Conservation (phyloP, 371 early-diverging fungal genomes). For the Mucor sp. region DNA sequence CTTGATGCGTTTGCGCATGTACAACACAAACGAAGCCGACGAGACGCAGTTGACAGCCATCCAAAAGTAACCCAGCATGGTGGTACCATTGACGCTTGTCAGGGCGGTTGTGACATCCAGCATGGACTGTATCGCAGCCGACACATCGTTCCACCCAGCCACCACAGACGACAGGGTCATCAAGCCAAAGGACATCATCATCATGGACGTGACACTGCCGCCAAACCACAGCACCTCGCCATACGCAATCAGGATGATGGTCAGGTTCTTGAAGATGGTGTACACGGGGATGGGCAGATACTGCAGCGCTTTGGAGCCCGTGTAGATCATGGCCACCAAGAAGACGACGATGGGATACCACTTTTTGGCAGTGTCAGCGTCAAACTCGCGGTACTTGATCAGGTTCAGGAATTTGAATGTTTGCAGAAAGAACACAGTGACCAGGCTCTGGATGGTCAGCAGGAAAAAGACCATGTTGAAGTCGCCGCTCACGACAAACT, state of each 20-base stretch:
- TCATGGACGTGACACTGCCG: conserved; percentile 75
- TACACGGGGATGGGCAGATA: conserved; percentile 94
- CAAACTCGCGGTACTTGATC: conserved; percentile 68
- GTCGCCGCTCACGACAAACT: conserved; percentile 86
- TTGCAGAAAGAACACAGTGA: conserved; percentile 41
- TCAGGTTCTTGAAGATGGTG: conserved; percentile 98
- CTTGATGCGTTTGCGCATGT: conserved; percentile 89
- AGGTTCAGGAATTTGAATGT: conserved; percentile 65
- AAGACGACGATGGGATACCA: conserved; percentile 92
- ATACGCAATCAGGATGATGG: conserved; percentile 96
- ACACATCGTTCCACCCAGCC: conserved; percentile 82
- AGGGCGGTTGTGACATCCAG: conserved; percentile 21
- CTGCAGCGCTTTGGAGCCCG: conserved; percentile 94
- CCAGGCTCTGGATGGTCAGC: conserved; percentile 70
- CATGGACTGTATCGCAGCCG: conserved; percentile 50
- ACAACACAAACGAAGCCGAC: conserved; percentile 89
- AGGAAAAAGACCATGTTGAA: conserved; percentile 92
- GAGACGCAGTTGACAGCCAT: conserved; percentile 84
- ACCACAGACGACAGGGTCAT: conserved; percentile 95
- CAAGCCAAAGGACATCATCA: conserved; percentile 83
- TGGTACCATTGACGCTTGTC: conserved; percentile 14
- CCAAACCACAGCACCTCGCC: conserved; percentile 88
- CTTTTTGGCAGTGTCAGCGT: conserved; percentile 63
- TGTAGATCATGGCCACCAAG: conserved; percentile 96
- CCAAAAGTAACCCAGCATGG: conserved; percentile 88